Evolutionary conservation across 352 stramenopile species (phyloP).

Genomic region (Bremia lactucae): DNA sequence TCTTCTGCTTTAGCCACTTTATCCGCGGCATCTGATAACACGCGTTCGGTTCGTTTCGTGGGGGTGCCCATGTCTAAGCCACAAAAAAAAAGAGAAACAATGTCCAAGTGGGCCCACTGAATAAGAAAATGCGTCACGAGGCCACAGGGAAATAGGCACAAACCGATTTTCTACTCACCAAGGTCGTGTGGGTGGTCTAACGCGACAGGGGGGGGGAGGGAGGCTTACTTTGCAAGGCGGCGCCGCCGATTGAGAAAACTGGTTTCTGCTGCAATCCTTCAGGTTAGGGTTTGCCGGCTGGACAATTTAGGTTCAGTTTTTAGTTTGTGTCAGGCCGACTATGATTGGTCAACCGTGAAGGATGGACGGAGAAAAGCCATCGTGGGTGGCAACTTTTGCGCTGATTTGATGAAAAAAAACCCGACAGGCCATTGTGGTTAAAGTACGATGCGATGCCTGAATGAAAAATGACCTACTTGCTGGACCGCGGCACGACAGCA

Average conservation of each 20-base stretch:
- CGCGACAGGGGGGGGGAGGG: constrained; percentile 6
- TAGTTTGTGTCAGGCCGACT: too few relatives aligned
- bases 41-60: constrained; percentile 38
- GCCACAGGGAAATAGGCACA: neutral
- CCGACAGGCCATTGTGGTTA: too few relatives aligned
- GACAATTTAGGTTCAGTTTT: too few relatives aligned
- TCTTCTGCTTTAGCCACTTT: constrained; percentile 72
- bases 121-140: neutral
- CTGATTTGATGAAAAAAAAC: too few relatives aligned
- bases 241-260: constrained; percentile 13
- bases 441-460: too few relatives aligned
- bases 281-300: too few relatives aligned
- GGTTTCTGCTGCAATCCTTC: constrained; percentile 14
- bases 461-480: too few relatives aligned
- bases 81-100: neutral
- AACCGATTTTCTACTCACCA: neutral
- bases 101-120: neutral
- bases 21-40: constrained; percentile 57
- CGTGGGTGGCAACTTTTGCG: too few relatives aligned
- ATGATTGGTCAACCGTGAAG: too few relatives aligned
- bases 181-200: neutral
- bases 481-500: too few relatives aligned
- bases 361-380: too few relatives aligned
- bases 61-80: constrained; percentile 36
- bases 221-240: neutral